phyloP scores from a whole-genome alignment of 805 yeast species.

The Komagataella populi region DNA sequence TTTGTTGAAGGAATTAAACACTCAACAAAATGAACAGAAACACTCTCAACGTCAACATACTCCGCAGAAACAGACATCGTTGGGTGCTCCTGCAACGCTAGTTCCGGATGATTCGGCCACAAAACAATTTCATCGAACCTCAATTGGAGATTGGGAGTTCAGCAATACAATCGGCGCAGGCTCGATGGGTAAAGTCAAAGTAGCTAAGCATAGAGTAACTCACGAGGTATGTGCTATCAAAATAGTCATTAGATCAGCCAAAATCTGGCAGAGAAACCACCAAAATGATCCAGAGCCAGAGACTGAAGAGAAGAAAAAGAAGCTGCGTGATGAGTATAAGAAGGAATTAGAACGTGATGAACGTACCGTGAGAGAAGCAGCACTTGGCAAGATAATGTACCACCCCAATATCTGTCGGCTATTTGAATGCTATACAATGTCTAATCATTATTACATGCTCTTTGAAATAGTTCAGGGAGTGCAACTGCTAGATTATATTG shows the following conservation, averaged over 20 bases:
- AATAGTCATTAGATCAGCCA: conserved; percentile 83
- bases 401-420: conserved; percentile 89
- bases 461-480: conserved; percentile 95
- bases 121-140: not conserved
- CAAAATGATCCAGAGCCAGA: conserved; percentile 53
- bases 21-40: not conserved
- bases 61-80: conserved; percentile 3
- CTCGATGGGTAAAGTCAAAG: conserved; percentile 96
- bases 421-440: conserved; percentile 92
- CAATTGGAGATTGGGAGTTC: conserved; percentile 93
- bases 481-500: conserved; percentile 93
- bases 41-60: conserved; percentile 1
- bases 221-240: conserved; percentile 83
- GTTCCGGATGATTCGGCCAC: not conserved
- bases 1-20: not conserved
- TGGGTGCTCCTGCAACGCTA: not conserved
- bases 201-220: conserved; percentile 77
- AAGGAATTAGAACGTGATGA: conserved; percentile 83
- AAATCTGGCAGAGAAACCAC: conserved; percentile 59
- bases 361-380: conserved; percentile 91
- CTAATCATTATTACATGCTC: conserved; percentile 91
- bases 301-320: conserved; percentile 40
- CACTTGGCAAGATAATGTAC: conserved; percentile 75
- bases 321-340: conserved; percentile 56
- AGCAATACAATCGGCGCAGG: conserved; percentile 95